Base-by-base conservation (phyloP, 179 eudicot species). In the Silene noctiflora region DNA sequence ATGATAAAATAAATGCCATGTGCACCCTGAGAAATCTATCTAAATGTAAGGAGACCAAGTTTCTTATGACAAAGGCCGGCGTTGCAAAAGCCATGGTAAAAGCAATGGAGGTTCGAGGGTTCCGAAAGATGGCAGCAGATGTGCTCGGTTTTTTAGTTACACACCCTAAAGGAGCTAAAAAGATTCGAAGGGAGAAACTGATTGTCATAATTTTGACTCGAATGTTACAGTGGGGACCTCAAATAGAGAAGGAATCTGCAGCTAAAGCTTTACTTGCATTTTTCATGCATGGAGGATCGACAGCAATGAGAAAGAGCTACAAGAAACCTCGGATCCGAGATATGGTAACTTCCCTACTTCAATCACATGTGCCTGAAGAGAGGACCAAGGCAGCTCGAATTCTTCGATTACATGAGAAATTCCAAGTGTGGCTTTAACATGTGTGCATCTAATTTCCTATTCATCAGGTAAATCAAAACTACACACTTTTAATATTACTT, bases 401-500 rank as follows among this genome's bases (percentile, higher is more conserved):
- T 9, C 79, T 77, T 42, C 61, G 63, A 20, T 51, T 62, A 51
- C 10, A 48, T 19, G 65, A 77, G 70, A 22, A 19, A n/a, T 10
- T 69, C 7, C n/a, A 67, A 10, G 4, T 19, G 33, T 44, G 19
- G 8, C 24, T 24, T 10, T 35, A 16, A 20, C 42, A 14, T 21
- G 65, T 27, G 4, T 39, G 20, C 0, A 24, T 29, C 29, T 46
- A 48, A 62, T 25, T 29, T 29, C 33, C 13, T 53, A 33, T 44
- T 17, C 42, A 77, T 19, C 64, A 67, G 79, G 80, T 71, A 77
- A 77, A 63, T 3, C 46, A 11, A 46, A 48, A 9, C 17, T 44
- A 59, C 39, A 21, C 31, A 0, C 46, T 39, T 9, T 1, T 48
- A 12, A n/a, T 66, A n/a, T 48, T 12, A 4, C 12, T 11, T 64